Evolutionary conservation across 2,329 filamentous ascomycete species (phyloP), one percentile per base, ranked within the genome.

Genomic region (Escovopsis sp.): DNA sequence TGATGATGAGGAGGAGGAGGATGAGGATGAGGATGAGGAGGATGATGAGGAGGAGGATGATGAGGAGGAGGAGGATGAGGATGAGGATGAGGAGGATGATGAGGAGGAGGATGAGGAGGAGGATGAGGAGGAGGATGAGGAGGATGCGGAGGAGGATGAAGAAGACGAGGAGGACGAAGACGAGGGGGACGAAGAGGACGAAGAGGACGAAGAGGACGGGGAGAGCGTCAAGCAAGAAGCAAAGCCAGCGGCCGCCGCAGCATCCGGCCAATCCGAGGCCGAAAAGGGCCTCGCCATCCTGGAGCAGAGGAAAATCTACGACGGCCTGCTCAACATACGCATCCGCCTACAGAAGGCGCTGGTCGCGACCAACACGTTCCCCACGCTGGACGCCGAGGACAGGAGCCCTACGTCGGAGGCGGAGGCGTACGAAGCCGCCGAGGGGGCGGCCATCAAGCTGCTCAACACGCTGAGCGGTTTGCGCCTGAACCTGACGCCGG

Each of bases 271-370:
- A 31, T 39, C 46, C 17, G 90, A 96, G 52, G 75, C 80, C 4
- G 73, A 78, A 29, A 96, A 96, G 57, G 90, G 90, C 11, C 61
- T 71, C 36, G 88, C 88, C 0, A 83, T 98, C 27, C 88, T 86
- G 48, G 66, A 76, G 38, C 90, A 98, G 58, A 76, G 86, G 35
- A 79, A 78, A 41, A 75, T 79, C 1, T 98, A 94, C 50, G 88
- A 96, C 46, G 74, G 82, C 1, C 71, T 96, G 1, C 69, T 98
- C 23, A 93, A 94, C 58, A 72, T 86, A 12, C 77, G 90, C 15
- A 94, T 98, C 50, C 82, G 88, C 41, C 62, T 98, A 14, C 92
- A 98, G 55, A 96, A 94, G 56, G 85, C 83, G 2, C 61, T 98
- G 12, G 71, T 90, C 13, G 78, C 82, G 0, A 72, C 79, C 18